Conservation (phyloP, 23 red algal species). For the Chondrus crispus region DNA sequence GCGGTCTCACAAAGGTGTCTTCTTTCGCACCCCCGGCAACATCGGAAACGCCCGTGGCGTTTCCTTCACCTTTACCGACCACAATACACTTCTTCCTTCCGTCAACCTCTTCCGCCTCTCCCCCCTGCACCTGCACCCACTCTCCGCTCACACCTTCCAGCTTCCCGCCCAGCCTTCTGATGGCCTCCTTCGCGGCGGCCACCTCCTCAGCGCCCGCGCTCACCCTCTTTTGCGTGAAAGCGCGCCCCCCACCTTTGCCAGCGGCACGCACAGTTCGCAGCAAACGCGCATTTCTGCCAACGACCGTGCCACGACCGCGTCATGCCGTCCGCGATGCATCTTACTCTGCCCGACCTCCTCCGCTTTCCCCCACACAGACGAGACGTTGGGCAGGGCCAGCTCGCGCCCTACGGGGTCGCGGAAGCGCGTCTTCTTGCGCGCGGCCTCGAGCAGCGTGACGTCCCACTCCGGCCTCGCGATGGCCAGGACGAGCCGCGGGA, state of each 20-base stretch:
- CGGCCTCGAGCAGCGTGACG: conserved; percentile 71
- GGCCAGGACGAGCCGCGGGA: conserved; percentile 82
- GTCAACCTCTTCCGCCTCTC: not conserved
- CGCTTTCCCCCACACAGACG: conserved; percentile 64
- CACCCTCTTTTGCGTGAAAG: conserved; percentile 78
- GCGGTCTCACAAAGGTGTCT: conserved; percentile 19
- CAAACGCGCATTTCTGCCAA: conserved; percentile 75
- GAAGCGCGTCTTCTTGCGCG: conserved; percentile 73
- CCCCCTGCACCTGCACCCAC: not conserved
- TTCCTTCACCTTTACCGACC: conserved; percentile 3
- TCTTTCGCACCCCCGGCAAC: conserved; percentile 15
- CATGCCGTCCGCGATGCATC: conserved; percentile 46
- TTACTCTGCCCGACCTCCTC: conserved; percentile 30
- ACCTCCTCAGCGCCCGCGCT: conserved; percentile 20
- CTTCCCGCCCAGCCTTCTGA: not conserved
- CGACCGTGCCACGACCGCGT: conserved; percentile 63
- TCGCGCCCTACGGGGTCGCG: conserved; percentile 25
- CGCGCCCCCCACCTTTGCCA: conserved; percentile 69
- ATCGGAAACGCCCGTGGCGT: conserved; percentile 44
- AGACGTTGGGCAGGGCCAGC: conserved; percentile 69
- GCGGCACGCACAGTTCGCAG: conserved; percentile 67
- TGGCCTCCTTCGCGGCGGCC: conserved; percentile 2
- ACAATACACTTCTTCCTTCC: conserved; percentile 9
- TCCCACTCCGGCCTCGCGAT: conserved; percentile 67
- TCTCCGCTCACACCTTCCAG: not conserved